A percentile compares a stretch with the other conserved stretches of the same genome.
Evolutionary conservation across 345 rosid genomes (phyloP).

Genomic region (Euphorbia tirucalli): DNA sequence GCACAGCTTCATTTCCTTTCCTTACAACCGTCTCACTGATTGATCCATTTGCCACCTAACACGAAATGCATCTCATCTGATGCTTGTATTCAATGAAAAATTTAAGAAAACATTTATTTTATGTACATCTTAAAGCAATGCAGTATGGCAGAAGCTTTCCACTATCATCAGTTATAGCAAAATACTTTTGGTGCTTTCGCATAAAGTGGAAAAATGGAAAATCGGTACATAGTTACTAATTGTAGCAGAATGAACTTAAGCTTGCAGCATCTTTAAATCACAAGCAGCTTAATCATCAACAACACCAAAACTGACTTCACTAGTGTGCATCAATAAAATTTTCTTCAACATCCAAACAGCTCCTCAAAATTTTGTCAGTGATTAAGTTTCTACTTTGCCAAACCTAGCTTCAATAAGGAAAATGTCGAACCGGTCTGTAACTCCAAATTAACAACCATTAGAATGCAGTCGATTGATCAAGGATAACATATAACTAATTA

Average conservation of each 20-base stretch:
- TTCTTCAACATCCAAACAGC: not conserved
- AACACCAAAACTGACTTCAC: not conserved
- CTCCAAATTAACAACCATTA: not conserved
- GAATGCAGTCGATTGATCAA: not conserved
- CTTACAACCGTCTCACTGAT: slow-evolving; percentile 67
- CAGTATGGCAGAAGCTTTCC: slow-evolving; percentile 81
- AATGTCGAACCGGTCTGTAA: not conserved
- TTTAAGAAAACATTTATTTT: slow-evolving; percentile 12
- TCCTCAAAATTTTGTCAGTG: not conserved
- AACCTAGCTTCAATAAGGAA: no score
- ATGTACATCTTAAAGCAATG: slow-evolving; percentile 61
- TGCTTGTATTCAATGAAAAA: slow-evolving; percentile 21
- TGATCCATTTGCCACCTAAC: slow-evolving; percentile 94
- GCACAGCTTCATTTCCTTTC: slow-evolving; percentile 97
- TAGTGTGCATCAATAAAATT: not conserved
- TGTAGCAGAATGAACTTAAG: slow-evolving; percentile 1
- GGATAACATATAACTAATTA: not conserved
- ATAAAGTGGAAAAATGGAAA: slow-evolving; percentile 56
- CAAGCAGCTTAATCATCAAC: not conserved
- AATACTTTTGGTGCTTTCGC: slow-evolving; percentile 96
- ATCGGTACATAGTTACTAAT: slow-evolving; percentile 5
- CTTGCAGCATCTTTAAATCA: slow-evolving; percentile 11
- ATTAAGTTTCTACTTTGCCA: not conserved
- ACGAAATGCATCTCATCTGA: slow-evolving; percentile 21
- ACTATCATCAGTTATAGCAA: slow-evolving; percentile 58